phyloP scores from a whole-genome alignment of 441 rosid species.

The Gossypium davidsonii region DNA sequence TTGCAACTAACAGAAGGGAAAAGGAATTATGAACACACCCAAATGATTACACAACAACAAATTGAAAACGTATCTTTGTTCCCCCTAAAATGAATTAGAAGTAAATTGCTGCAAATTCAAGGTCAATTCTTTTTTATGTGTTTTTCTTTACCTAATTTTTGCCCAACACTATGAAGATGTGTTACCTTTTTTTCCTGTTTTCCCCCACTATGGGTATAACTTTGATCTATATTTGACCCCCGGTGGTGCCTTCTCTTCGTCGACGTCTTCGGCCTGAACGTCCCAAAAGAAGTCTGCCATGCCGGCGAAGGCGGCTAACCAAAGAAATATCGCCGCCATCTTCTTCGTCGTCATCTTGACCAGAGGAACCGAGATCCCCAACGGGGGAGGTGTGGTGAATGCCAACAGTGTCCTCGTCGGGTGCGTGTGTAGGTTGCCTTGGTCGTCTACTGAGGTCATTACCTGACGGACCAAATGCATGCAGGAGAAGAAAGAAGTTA shows the following conservation, averaged over 20 bases:
- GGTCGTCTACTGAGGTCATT: conserved; percentile 38
- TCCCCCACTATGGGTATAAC: neutral
- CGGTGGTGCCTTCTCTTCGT: conserved; percentile 42
- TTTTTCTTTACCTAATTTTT: conserved; percentile 2
- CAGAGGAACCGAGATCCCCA: conserved; percentile 34
- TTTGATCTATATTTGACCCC: conserved; percentile 24
- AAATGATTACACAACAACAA: conserved; percentile 21
- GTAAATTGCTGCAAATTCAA: conserved; percentile 18
- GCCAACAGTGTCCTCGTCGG: conserved; percentile 30
- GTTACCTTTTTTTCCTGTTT: conserved; percentile 6
- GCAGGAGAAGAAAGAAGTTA: conserved; percentile 59
- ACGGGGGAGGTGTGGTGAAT: conserved; percentile 19
- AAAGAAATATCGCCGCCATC: conserved; percentile 39
- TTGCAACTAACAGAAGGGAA: conserved; percentile 6
- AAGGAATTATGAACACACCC: conserved; percentile 18
- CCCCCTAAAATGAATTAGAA: conserved; percentile 14
- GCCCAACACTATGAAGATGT: conserved; percentile 27
- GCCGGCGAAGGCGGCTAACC: conserved; percentile 56
- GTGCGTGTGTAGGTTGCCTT: conserved; percentile 28
- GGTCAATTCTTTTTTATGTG: conserved; percentile 15
- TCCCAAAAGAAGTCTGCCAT: conserved; percentile 51
- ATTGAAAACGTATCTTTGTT: conserved; percentile 12
- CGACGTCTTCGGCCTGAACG: conserved; percentile 72
- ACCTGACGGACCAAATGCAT: conserved; percentile 60
- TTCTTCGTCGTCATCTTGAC: conserved; percentile 35